Base-by-base conservation (phyloP, 2,329 filamentous ascomycete species). In the Trichoderma brevicompactum region DNA sequence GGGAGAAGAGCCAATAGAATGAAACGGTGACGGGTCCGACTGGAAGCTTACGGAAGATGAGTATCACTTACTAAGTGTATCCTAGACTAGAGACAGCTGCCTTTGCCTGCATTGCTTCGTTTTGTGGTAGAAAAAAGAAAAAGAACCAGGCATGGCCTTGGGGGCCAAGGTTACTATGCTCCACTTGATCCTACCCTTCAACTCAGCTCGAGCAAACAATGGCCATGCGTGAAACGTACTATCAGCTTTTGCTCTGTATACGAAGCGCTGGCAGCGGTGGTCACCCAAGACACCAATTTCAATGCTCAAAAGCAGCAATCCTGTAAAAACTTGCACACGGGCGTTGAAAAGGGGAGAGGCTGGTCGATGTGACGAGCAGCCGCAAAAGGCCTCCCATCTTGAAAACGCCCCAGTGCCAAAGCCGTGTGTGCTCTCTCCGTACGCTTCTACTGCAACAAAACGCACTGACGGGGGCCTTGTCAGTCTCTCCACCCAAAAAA, bases 131-230 rank as follows among this genome's bases (percentile, higher is more conserved):
- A 5, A 46, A 41, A 62, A 6, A 38, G 28, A 46, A 49, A 63
- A n/a, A 44, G 38, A 63, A 36, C 40, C 8, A 19, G 28, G 15
- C 40, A 54, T 28, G 49, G 49, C 59, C 28, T 54, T 53, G 48
- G 52, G 41, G 52, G 44, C 61, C 43, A 56, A 64, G 41, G 36
- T 48, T 41, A n/a, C 23, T 19, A 41, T 36, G 52, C 52, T 64
- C 61, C 61, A 56, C 52, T 13, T 41, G 36, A 41, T 48, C 19
- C 34, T 41, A 34, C 48, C 43, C 43, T 41, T 49, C 34, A 32
- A 48, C 52, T 56, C 61, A 32, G 50, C 50, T 48, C 17, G 15
- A 56, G 52, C 61, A 64, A 64, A 64, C 61, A 56, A 56, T 8
- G n/a, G 52, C n/a, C 19, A 7, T 53, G 52, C 43, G 32, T 46